Evolutionary conservation across 768 basidiomycete genomes (phyloP).

Genomic region (Chalciporus sphaerocephalus): DNA sequence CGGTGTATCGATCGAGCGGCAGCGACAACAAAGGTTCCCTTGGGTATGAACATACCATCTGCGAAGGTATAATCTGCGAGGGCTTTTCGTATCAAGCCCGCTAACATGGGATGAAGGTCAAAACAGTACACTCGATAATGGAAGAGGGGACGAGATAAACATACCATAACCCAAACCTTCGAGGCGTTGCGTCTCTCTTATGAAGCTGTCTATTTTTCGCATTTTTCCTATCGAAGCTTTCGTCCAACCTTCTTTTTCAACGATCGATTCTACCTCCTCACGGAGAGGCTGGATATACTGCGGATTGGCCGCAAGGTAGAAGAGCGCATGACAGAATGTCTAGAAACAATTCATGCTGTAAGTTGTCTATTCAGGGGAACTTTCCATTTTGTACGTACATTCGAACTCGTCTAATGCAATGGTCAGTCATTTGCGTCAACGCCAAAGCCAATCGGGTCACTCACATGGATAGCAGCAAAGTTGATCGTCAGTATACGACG

Average conservation of each 20-base stretch:
- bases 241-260: conserved; percentile 24
- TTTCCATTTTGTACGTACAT: conserved; percentile 10
- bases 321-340: conserved; percentile 32
- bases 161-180: conserved; percentile 22
- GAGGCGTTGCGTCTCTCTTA: conserved; percentile 32
- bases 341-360: conserved; percentile 3
- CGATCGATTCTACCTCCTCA: conserved; percentile 31
- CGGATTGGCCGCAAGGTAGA: too few species aligned
- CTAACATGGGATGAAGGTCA: conserved; percentile 1
- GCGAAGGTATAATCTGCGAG: conserved; percentile 30
- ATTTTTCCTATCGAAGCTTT: conserved; percentile 27
- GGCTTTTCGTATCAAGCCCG: conserved; percentile 30
- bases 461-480: conserved; percentile 2
- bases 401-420: conserved; percentile 23
- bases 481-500: conserved; percentile 6
- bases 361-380: background rate
- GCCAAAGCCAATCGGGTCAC: too few species aligned
- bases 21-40: conserved; percentile 26
- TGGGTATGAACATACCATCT: conserved; percentile 28
- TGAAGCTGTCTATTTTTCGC: conserved; percentile 39
- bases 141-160: too few species aligned
- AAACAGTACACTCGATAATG: too few species aligned
- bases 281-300: conserved; percentile 31
- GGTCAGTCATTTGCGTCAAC: too few species aligned
- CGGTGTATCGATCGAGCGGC: conserved; percentile 19